phyloP scores from a whole-genome alignment of 139 green algal genomes.

The Zygnema cylindricum region DNA sequence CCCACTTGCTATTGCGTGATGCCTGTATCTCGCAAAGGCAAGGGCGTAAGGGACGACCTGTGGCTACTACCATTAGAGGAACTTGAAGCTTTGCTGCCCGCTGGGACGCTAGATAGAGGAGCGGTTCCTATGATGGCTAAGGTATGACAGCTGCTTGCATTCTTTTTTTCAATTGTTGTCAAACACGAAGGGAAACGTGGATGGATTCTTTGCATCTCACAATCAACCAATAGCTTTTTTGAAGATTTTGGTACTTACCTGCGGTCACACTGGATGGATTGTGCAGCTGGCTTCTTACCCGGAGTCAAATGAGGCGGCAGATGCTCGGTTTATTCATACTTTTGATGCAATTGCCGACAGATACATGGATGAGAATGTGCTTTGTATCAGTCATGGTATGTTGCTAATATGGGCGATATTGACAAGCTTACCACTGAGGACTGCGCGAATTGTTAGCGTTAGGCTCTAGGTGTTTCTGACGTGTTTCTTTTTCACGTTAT shows the following conservation, averaged over 20 bases:
- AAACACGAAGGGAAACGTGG: no score
- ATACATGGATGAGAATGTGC: constrained; percentile 38
- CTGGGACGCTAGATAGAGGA: neutral
- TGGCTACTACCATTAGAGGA: constrained; percentile 19
- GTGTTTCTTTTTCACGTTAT: no score
- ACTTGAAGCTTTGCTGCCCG: constrained; percentile 30
- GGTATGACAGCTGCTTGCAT: neutral
- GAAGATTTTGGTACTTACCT: no score
- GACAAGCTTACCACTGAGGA: no score
- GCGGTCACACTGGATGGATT: no score
- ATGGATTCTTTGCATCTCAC: no score
- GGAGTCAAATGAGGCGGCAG: constrained; percentile 26
- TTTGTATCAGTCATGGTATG: constrained; percentile 47
- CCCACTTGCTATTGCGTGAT: constrained; percentile 23
- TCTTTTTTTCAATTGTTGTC: neutral
- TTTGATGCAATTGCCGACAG: constrained; percentile 50
- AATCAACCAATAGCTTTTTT: no score
- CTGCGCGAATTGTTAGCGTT: no score
- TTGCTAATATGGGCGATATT: no score
- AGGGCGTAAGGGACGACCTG: neutral
- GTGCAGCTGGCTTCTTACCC: constrained; percentile 43
- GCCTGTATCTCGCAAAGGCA: neutral
- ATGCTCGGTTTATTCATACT: constrained; percentile 18
- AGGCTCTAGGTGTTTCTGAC: no score
- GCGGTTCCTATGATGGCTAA: neutral